Evolutionary conservation across 331 rosid genomes (phyloP).

Genomic region (Erythrophleum ivorense): DNA sequence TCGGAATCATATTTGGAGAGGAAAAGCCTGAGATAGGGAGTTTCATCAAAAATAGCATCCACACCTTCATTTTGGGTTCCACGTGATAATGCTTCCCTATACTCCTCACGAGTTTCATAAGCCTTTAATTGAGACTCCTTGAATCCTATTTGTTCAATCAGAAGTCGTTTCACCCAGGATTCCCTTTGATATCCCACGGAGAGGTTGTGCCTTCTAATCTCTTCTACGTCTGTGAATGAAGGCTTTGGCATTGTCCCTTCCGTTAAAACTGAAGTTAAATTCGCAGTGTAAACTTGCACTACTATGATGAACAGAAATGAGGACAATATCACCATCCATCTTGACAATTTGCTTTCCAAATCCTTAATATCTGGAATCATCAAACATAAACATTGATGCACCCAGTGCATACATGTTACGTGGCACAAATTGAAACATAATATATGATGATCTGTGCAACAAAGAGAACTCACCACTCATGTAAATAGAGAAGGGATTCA

Average conservation of each 20-base stretch:
- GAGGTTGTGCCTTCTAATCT: background rate
- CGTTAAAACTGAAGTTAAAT: background rate
- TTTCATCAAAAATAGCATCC: too few species aligned
- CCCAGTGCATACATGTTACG: background rate
- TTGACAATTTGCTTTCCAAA: background rate
- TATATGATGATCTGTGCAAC: background rate
- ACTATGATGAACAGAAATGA: too few species aligned
- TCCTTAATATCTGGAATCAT: background rate
- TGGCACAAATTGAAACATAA: background rate
- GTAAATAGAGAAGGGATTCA: background rate
- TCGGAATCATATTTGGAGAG: too few species aligned
- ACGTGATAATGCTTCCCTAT: too few species aligned
- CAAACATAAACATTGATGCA: background rate
- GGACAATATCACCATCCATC: background rate
- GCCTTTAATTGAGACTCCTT: too few species aligned
- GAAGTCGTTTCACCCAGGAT: too few species aligned
- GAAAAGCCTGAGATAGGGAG: too few species aligned
- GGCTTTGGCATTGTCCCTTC: background rate
- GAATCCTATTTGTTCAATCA: too few species aligned
- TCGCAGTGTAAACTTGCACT: background rate
- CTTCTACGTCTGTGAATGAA: background rate
- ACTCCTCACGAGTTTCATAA: too few species aligned
- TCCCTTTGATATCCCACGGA: background rate
- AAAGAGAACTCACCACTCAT: background rate
- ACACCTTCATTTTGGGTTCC: too few species aligned